Evolutionary conservation across 176 grass and related monocot genomes (phyloP).

Genomic region (Lolium rigidum): DNA sequence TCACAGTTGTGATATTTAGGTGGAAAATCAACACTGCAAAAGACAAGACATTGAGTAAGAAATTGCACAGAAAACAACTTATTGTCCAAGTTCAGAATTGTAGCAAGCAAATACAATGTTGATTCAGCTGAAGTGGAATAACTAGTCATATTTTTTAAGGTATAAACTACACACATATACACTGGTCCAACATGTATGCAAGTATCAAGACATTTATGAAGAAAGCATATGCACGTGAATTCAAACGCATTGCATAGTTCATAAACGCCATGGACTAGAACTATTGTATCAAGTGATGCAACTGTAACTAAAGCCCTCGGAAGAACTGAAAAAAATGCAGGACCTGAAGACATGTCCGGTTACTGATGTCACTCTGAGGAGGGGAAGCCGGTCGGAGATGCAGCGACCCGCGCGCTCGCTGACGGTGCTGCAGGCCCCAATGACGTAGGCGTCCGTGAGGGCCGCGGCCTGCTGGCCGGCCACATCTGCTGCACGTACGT

Average conservation of each 20-base stretch:
- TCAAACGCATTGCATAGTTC: not conserved
- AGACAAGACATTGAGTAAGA: conserved; percentile 14
- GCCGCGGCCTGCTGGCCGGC: too few species aligned
- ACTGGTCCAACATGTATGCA: not conserved
- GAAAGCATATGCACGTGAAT: conserved; percentile 3
- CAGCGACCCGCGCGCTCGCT: too few species aligned
- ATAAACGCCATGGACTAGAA: not conserved
- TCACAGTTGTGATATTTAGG: conserved; percentile 95
- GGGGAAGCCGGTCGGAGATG: too few species aligned
- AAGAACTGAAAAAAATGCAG: not conserved
- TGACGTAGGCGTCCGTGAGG: too few species aligned
- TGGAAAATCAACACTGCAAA: conserved; percentile 88
- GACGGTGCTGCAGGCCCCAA: too few species aligned
- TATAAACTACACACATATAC: conserved; percentile 14
- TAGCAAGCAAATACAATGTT: conserved; percentile 6
- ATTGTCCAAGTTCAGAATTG: not conserved
- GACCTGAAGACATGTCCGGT: conserved; percentile 95
- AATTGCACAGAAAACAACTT: conserved; percentile 11
- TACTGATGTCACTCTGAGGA: conserved; percentile 91
- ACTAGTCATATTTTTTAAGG: not conserved
- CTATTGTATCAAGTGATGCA: not conserved
- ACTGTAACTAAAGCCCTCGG: not conserved
- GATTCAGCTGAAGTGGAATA: conserved; percentile 19
- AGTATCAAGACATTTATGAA: conserved; percentile 22
- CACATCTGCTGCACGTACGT: too few species aligned